These are phyloP conservation scores for Cryptomeria japonica DNA, from an alignment of 75 land plant species.

Conservation along the genomic window DNA sequence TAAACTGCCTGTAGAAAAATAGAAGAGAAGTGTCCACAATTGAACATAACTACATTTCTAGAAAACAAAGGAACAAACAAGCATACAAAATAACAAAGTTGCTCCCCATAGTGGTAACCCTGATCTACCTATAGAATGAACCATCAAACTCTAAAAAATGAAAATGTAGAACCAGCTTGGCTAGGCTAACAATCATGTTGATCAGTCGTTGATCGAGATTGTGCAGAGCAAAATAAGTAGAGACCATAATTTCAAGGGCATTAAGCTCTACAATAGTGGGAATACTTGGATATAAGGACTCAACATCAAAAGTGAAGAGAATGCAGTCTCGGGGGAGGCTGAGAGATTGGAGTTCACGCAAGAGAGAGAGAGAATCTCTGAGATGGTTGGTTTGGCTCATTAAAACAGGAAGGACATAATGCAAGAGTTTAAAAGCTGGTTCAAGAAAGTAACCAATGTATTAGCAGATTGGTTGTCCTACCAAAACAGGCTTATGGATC, in stretches of 20 bases:
- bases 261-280: neutral
- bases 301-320: slow-evolving; percentile 2
- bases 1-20: no score
- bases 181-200: no score
- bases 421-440: neutral
- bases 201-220: no score
- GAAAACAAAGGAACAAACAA: no score
- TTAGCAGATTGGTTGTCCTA: neutral
- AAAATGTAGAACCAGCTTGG: no score
- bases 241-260: neutral
- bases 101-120: no score
- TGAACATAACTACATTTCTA: no score
- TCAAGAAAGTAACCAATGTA: neutral
- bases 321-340: neutral
- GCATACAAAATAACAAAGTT: no score
- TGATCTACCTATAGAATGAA: no score
- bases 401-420: neutral
- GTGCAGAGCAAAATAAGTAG: neutral
- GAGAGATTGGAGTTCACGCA: no score
- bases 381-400: neutral
- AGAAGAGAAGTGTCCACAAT: no score
- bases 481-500: neutral
- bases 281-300: neutral
- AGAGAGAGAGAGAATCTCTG: neutral
- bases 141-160: no score